A percentile compares a stretch with the other conserved stretches of the same genome.
These are phyloP conservation scores for Mortierella claussenii DNA, from an alignment of 192 early-diverging fungal species.

Conservation along the genomic window DNA sequence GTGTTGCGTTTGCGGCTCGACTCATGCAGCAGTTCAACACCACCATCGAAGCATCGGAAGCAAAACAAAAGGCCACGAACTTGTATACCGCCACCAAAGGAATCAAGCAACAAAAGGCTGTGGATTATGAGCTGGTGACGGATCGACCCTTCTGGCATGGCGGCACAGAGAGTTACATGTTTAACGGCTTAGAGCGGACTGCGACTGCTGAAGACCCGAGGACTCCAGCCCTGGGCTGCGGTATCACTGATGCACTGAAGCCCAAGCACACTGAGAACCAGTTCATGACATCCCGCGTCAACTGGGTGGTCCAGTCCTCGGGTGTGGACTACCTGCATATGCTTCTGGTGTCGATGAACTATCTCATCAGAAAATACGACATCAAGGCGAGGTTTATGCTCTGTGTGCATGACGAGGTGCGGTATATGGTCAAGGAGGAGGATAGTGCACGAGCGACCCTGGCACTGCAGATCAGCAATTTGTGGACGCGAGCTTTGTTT, in stretches of 20 bases:
- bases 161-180: conserved; percentile 94
- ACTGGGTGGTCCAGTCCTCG: conserved; percentile 98
- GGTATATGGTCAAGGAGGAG: conserved; percentile 85
- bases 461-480: conserved; percentile 90
- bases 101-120: conserved; percentile 49
- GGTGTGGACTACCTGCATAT: conserved; percentile 98
- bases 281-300: conserved; percentile 89
- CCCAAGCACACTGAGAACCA: conserved; percentile 63
- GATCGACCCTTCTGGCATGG: conserved; percentile 82
- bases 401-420: conserved; percentile 94
- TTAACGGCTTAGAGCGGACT: conserved; percentile 89
- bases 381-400: conserved; percentile 89
- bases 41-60: conserved; percentile 71
- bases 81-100: conserved; percentile 92
- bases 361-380: conserved; percentile 78
- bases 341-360: conserved; percentile 86
- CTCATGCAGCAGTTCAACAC: conserved; percentile 85
- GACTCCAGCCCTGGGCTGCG: conserved; percentile 90
- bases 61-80: conserved; percentile 68
- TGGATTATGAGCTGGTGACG: conserved; percentile 29
- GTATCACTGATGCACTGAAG: conserved; percentile 88
- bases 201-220: conserved; percentile 75
- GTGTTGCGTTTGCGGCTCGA: conserved; percentile 81
- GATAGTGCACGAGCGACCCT: conserved; percentile 78
- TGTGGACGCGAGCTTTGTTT: conserved; percentile 94